Base-by-base conservation (phyloP, 768 basidiomycete genomes). In the button mushroom (Agaricus bisporus) region DNA sequence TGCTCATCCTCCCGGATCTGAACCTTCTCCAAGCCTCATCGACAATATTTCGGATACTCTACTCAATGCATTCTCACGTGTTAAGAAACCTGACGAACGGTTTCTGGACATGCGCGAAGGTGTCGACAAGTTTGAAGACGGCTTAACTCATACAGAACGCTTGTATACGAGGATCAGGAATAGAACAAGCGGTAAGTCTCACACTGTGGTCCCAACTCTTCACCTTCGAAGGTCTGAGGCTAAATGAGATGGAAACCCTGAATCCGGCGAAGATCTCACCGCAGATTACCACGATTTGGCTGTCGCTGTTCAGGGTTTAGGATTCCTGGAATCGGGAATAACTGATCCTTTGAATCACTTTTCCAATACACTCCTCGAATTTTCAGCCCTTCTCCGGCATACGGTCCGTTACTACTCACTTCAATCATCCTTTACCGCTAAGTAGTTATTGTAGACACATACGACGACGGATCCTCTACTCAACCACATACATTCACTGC, bases 241-340 rank as follows among this genome's bases (percentile, higher is more conserved):
- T 88, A 71, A 89, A 87, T 70, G 85, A 88, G 88, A 86, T 72
- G 85, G 84, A 67, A 78, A 83, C 69, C 77, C 77, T 74, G 84
- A 84, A 81, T 83, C 81, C 66, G 82, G 74, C 78, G 81, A 86
- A 97, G 97, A 99, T 79, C 83, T 99, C 45, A 89, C 93, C 56
- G 84, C 84, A 59, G 97, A 99, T 75, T 99, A 99, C 69, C 93
- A 98, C 66, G 97, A 98, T 70, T 75, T 98, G 59, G 94, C 97
- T 41, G 89, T 94, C 58, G 88, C 92, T 41, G 92, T 97, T 44
- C 95, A 98, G 67, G 95, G 95, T 48, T 80, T 99, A 56, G 97
- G 95, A 60, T 98, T 98, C 72, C 80, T 99, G 58, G 97, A 99
- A 70, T 92, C 91, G 58, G 97, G 97, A 37, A 99, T 99, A 59